Conservation (phyloP, 139 green algal genomes). For the Chlorella sp. region DNA sequence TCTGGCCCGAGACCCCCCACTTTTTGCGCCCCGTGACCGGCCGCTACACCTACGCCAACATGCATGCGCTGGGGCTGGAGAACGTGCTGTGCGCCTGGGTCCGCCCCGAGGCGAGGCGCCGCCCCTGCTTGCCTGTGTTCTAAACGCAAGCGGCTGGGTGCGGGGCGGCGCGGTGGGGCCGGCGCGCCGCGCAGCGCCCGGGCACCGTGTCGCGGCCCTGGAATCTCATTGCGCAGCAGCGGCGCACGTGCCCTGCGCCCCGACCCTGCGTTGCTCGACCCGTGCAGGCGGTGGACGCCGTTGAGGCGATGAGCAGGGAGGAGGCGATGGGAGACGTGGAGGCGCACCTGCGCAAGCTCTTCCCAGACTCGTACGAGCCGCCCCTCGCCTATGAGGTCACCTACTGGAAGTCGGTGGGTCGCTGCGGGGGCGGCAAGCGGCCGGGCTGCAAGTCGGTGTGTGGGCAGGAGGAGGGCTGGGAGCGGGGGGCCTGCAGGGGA, state of each 20-base stretch:
- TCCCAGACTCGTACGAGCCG: not conserved
- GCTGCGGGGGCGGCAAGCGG: too few species aligned
- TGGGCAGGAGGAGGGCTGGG: not conserved
- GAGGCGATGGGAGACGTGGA: conserved; percentile 26
- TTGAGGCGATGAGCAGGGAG: conserved; percentile 29
- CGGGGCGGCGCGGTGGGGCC: not conserved
- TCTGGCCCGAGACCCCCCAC: conserved; percentile 35
- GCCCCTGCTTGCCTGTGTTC: too few species aligned
- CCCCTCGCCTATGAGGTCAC: conserved; percentile 16
- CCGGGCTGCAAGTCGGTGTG: not conserved
- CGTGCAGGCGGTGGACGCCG: conserved; percentile 13
- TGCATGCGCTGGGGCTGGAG: conserved; percentile 29
- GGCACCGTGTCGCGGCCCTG: too few species aligned
- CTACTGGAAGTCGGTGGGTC: conserved; percentile 20
- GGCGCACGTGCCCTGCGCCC: too few species aligned
- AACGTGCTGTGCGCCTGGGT: conserved; percentile 44
- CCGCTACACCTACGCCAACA: conserved; percentile 38
- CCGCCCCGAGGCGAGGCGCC: conserved; percentile 13
- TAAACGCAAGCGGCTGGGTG: too few species aligned
- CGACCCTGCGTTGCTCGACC: not conserved
- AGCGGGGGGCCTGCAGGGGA: too few species aligned
- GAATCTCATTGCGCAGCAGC: too few species aligned
- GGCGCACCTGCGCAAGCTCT: conserved; percentile 1
- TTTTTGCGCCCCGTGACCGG: conserved; percentile 28
- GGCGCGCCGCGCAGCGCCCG: not conserved